Evolutionary conservation across 164 flowering plant species (phyloP), one percentile per base, ranked within the genome.

Genomic region (Cinnamomum micranthum): DNA sequence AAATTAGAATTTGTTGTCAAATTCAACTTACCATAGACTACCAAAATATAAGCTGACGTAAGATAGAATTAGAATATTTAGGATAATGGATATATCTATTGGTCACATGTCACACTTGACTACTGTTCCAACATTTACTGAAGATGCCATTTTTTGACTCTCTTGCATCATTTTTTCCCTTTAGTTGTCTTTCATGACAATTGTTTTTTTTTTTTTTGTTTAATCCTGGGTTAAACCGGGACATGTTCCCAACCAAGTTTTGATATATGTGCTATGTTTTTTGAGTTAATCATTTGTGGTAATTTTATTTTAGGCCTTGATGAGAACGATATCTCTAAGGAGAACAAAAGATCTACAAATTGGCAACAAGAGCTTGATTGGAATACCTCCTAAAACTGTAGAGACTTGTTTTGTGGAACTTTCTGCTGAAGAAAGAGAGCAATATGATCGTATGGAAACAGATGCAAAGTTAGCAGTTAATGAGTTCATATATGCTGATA

Each of bases 251-350:
- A 55, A 55, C n/a, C 6, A 14, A 55, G n/a, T 55, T 15, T 14
- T 55, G 60, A 15, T 14, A 20, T 15, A 55, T 15, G 60, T 55
- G 17, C n/a, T 15, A 14, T 20, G 2, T 41, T 69, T 69, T 23
- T 51, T 51, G 33, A 31, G 25, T 62, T 20, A 28, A 67, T 6
- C 6, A 4, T 47, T 59, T 19, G 25, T 59, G 55, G 27, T 33
- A 12, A 14, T 69, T 28, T 68, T 71, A 0, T 82, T 78, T 65
- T 80, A 95, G 98, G 88, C 85, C 75, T 81, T 95, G 64, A 89
- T 95, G 94, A 87, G 87, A 72, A 81, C 90, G 25, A 88, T 95
- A 73, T 90, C 97, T 33, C 81, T 95, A 86, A 84, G 97, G 77
- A 91, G 98, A 84, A 88, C 89, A 75, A 95, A 95, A 76, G 93